Base-by-base conservation (phyloP, 192 early-diverging fungal genomes). In the Rhizophagus sp. region DNA sequence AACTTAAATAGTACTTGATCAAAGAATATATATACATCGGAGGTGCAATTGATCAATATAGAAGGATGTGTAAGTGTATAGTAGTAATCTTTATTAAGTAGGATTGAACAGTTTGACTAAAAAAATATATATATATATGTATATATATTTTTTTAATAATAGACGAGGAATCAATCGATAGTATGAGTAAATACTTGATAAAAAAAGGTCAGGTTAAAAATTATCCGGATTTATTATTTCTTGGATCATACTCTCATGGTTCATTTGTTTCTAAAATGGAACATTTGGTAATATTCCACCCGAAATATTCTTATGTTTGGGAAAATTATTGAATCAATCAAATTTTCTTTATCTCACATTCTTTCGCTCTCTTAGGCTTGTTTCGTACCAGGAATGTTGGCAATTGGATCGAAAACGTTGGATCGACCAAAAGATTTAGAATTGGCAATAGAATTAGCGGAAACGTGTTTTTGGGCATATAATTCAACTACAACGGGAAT, bases 381-480 rank as follows among this genome's bases (percentile, higher is more conserved):
- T 69, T 91, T 90, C 79, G 87, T 84, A 10, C 85, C 84, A 24
- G 89, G 88, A 7, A 84, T 85, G 22, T 70, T 91, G 0, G 81
- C 87, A 5, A 82, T 91, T 80, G 84, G 81, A 3, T 79, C 86
- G n/a, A 80, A 84, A n/a, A 84, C 86, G 62, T 80, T 82, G 62
- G 82, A 89, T 50, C 66, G 85, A 41, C 49, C 79, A 8, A 25
- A 83, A 27, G 73, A 85, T 27, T 57, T 87, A 47, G 62, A 63
- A 4, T 57, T 87, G 10, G 90, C 87, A 13, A 71, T 73, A 49
- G 36, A 78, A 11, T 50, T 91, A 27, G 80, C 85, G 30, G 81
- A 88, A n/a, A 79, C 81, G 11, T 91, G 90, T 64, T 89, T 85
- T 57, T 81, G 75, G 15, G 81, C 85, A 15, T 91, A 88, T 81